Conservation (phyloP, 495 filamentous ascomycete genomes). For the Aspergillus ellipticus region DNA sequence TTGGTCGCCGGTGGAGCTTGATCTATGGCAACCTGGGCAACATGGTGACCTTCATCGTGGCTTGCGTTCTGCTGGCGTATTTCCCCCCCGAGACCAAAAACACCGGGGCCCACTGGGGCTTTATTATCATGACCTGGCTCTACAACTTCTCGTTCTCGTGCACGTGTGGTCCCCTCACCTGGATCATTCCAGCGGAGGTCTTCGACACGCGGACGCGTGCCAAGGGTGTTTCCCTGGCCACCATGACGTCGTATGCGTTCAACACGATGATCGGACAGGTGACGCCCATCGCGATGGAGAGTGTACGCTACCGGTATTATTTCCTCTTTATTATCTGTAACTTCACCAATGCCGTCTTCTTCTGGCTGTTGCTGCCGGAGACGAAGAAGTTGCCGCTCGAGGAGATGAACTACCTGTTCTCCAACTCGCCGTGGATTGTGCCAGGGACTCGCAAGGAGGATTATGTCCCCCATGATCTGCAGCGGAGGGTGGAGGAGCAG, state of each 20-base stretch:
- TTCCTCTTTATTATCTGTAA: constrained; percentile 54
- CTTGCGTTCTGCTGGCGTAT: constrained; percentile 47
- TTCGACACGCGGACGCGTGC: constrained; percentile 66
- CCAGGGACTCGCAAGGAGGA: constrained; percentile 41
- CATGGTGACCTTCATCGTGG: constrained; percentile 52
- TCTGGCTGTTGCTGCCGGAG: constrained; percentile 62
- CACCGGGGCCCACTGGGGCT: constrained; percentile 62
- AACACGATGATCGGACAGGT: constrained; percentile 73
- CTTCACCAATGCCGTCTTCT: constrained; percentile 57
- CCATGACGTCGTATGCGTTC: constrained; percentile 64
- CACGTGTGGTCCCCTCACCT: constrained; percentile 57
- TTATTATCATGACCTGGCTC: constrained; percentile 68
- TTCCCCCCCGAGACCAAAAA: constrained; percentile 54
- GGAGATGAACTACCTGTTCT: constrained; percentile 69
- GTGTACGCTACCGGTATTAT: constrained; percentile 51
- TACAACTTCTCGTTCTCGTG: constrained; percentile 67
- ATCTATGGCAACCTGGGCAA: constrained; percentile 66
- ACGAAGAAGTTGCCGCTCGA: constrained; percentile 63
- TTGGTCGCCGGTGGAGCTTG: constrained; percentile 61
- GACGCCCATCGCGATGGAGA: constrained; percentile 56
- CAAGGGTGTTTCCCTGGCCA: constrained; percentile 64
- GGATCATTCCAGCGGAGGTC: constrained; percentile 68
- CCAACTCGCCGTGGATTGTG: constrained; percentile 64
- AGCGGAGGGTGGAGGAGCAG: constrained; percentile 36
- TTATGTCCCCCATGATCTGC: constrained; percentile 35